phyloP scores from a whole-genome alignment of 495 filamentous ascomycete genomes.

The Cercophora newfieldiana region DNA sequence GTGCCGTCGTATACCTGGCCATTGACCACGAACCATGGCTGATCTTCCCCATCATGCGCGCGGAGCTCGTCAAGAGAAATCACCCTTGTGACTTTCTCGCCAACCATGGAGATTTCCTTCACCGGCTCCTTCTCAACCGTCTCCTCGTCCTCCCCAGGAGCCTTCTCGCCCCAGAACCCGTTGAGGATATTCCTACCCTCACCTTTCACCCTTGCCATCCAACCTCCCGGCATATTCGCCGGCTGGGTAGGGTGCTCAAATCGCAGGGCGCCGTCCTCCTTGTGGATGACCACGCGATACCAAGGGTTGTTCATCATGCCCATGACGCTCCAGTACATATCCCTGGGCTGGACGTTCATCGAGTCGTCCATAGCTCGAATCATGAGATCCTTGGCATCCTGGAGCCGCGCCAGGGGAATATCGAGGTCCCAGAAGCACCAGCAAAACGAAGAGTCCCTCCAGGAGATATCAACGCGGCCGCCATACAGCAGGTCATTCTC shows the following conservation, averaged over 20 bases:
- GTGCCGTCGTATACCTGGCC: slow-evolving; percentile 94
- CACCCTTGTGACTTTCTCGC: slow-evolving; percentile 59
- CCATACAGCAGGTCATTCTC: slow-evolving; percentile 70
- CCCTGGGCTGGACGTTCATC: slow-evolving; percentile 82
- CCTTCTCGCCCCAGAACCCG: slow-evolving; percentile 82
- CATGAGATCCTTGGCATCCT: slow-evolving; percentile 68
- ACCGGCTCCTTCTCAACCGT: slow-evolving; percentile 39
- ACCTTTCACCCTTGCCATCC: slow-evolving; percentile 96
- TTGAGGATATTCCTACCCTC: slow-evolving; percentile 79
- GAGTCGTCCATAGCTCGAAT: slow-evolving; percentile 92
- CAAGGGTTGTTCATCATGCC: slow-evolving; percentile 99
- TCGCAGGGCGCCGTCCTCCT: slow-evolving; percentile 63
- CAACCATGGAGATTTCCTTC: slow-evolving; percentile 81
- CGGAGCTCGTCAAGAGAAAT: slow-evolving; percentile 75
- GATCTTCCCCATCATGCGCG: slow-evolving; percentile 61
- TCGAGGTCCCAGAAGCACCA: slow-evolving; percentile 93
- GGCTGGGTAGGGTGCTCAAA: slow-evolving; percentile 95
- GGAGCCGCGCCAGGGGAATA: slow-evolving; percentile 64
- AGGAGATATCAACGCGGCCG: slow-evolving; percentile 77
- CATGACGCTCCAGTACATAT: slow-evolving; percentile 96
- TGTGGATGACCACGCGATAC: slow-evolving; percentile 79
- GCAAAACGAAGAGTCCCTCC: slow-evolving; percentile 81
- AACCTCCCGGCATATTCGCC: slow-evolving; percentile 74
- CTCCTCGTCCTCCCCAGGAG: slow-evolving; percentile 56
- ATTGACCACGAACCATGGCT: slow-evolving; percentile 91